phyloP scores from a whole-genome alignment of 192 early-diverging fungal species.

The Backusella morwellensis region DNA sequence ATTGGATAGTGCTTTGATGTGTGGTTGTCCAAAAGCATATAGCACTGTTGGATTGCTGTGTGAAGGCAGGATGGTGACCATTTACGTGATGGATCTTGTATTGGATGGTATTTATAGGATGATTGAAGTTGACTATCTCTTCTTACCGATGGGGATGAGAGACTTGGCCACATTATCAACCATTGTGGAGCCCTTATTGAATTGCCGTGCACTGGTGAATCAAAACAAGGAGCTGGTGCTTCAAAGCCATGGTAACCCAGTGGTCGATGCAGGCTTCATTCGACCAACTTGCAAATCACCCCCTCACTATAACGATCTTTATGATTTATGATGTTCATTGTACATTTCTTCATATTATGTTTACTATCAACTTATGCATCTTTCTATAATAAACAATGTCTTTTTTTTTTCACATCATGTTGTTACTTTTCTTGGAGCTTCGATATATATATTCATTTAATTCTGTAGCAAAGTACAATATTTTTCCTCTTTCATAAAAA shows the following conservation, averaged over 20 bases:
- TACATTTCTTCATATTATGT: too few species aligned
- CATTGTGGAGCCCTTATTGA: not conserved
- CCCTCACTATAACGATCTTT: not conserved
- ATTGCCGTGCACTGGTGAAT: not conserved
- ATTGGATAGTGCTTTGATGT: not conserved
- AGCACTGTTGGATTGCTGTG: not conserved
- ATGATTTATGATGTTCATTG: not conserved
- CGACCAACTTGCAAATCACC: not conserved
- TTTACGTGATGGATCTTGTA: not conserved
- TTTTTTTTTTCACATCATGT: too few species aligned
- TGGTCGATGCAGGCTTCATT: not conserved
- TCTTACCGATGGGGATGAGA: not conserved
- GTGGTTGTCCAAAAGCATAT: not conserved
- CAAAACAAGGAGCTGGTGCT: not conserved
- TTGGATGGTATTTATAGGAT: not conserved
- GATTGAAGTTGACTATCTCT: not conserved
- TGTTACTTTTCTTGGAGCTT: too few species aligned
- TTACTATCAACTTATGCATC: too few species aligned
- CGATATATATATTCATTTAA: too few species aligned
- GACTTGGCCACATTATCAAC: not conserved
- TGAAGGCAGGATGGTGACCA: not conserved
- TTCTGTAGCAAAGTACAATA: not conserved
- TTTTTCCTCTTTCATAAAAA: not conserved
- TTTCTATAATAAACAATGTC: too few species aligned
- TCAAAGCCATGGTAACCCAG: not conserved